Conservation (phyloP, 1,284 basidiomycete genomes). For the Fistulinella cinereoalba region DNA sequence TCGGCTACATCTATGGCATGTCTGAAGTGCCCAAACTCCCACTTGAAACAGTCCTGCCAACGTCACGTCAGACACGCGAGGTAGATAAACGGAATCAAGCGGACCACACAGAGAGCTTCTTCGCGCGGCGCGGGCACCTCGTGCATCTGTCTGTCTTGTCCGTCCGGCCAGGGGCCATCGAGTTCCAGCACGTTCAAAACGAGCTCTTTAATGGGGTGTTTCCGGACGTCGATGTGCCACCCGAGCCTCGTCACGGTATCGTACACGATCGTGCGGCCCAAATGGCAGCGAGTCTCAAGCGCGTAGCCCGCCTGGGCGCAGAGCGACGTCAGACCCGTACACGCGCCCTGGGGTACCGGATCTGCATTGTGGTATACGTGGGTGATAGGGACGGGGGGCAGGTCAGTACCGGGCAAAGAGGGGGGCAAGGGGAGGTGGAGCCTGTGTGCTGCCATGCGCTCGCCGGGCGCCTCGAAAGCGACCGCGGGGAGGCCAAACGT, state of each 20-base stretch:
- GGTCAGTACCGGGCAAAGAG: conserved; percentile 13
- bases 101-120: conserved; percentile 60
- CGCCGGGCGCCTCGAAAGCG: conserved; percentile 91
- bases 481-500: conserved; percentile 95
- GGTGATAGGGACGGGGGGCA: conserved; percentile 48
- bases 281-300: conserved; percentile 68
- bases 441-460: conserved; percentile 81
- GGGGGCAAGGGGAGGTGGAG: conserved; percentile 82
- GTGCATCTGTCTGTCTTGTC: conserved; percentile 20
- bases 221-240: conserved; percentile 83
- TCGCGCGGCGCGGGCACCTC: conserved; percentile 52
- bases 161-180: conserved; percentile 46
- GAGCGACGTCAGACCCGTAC: conserved; percentile 63
- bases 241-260: conserved; percentile 84
- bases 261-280: conserved; percentile 70
- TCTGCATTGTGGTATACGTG: conserved; percentile 83
- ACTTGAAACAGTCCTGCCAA: conserved; percentile 67
- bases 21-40: conserved; percentile 66
- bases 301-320: conserved; percentile 71
- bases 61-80: neutral
- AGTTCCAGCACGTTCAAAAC: conserved; percentile 74
- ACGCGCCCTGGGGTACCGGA: conserved; percentile 76
- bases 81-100: conserved; percentile 25
- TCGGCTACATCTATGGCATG: too few relatives aligned
- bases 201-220: conserved; percentile 77